Percentiles rank a stretch among this genome's conserved stretches.
These are phyloP conservation scores for Fusarium hostae DNA, from an alignment of 2,329 filamentous ascomycete species.

Conservation along the genomic window DNA sequence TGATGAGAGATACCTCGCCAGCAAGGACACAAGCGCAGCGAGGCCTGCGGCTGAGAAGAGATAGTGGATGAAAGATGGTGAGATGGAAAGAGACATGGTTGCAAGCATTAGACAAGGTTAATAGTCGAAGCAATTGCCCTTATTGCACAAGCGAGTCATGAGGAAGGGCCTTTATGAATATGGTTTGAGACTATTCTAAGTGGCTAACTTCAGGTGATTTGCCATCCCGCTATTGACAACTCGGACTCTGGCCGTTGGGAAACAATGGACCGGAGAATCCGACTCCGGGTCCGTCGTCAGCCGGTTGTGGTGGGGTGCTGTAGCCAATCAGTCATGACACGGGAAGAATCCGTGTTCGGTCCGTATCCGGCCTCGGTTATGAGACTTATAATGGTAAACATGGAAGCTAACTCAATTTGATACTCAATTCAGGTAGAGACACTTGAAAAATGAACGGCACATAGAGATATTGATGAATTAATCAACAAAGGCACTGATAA, in stretches of 20 bases:
- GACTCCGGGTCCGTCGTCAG: neutral
- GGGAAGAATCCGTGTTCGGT: constrained; percentile 6
- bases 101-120: neutral
- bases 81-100: neutral
- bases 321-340: neutral
- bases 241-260: no score
- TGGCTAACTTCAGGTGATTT: neutral
- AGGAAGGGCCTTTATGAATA: neutral
- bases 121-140: neutral
- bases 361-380: neutral
- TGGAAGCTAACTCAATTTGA: neutral
- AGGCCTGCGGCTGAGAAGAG: constrained; percentile 38
- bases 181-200: neutral
- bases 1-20: constrained; percentile 39
- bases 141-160: neutral
- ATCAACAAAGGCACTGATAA: no score
- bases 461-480: no score
- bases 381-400: neutral
- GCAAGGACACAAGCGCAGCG: constrained; percentile 44
- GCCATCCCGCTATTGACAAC: neutral
- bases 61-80: neutral
- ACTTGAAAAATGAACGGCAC: no score
- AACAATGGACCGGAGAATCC: neutral
- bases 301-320: fast-evolving
- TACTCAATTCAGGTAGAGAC: neutral